phyloP scores from a whole-genome alignment of 805 yeast species.

The Spathaspora hagerdaliae region DNA sequence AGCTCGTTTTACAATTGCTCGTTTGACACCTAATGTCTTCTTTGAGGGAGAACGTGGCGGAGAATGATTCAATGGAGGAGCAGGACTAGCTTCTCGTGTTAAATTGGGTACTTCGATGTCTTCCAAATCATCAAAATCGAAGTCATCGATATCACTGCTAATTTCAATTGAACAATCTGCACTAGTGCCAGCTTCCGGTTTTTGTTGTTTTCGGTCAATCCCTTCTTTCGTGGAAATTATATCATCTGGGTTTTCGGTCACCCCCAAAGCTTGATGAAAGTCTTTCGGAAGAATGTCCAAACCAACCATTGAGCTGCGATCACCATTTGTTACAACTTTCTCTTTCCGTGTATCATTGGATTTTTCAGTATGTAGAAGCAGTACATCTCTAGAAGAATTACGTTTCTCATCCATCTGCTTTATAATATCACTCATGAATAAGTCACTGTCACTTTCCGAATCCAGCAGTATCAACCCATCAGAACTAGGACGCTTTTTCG shows the following conservation, averaged over 20 bases:
- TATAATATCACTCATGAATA: not conserved
- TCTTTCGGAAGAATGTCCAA: not conserved
- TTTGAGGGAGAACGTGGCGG: not conserved
- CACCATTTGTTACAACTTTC: not conserved
- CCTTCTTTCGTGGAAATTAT: not conserved
- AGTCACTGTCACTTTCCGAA: constrained; percentile 1
- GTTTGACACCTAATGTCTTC: not conserved
- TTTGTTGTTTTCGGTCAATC: not conserved
- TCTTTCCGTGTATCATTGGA: not conserved
- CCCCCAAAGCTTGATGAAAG: not conserved
- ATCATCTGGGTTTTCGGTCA: not conserved
- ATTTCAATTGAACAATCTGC: constrained; percentile 1
- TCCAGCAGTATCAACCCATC: constrained; percentile 1
- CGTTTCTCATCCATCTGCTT: not conserved
- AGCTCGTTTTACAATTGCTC: not conserved
- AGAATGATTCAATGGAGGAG: too few relatives aligned
- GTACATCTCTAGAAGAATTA: not conserved
- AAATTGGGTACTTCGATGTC: not conserved
- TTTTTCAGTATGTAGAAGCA: not conserved
- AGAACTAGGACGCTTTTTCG: not conserved
- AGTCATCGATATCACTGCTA: constrained; percentile 1
- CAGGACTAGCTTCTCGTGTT: not conserved
- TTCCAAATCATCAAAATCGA: not conserved
- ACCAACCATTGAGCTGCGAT: not conserved
- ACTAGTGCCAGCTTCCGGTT: not conserved